Evolutionary conservation across 2,329 filamentous ascomycete species (phyloP).

Genomic region (Penicillium capsulatum): DNA sequence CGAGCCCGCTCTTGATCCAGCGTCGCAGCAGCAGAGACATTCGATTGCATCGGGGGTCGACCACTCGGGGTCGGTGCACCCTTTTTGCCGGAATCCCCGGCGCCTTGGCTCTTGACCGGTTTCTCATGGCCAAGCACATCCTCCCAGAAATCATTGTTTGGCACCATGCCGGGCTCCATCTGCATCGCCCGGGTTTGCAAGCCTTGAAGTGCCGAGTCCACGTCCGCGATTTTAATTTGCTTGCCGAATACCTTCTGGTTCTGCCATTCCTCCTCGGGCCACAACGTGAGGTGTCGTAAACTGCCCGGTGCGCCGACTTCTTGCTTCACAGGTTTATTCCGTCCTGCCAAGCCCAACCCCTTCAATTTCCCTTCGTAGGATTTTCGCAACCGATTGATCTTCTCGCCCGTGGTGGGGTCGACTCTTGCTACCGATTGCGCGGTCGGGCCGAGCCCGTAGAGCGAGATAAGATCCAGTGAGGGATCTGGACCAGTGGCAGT

Average conservation of each 20-base stretch:
- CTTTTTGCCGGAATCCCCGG: conserved; percentile 32
- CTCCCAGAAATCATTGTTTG: conserved; percentile 48
- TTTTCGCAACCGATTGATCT: conserved; percentile 59
- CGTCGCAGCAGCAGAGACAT: conserved; percentile 24
- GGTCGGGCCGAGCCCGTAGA: conserved; percentile 55
- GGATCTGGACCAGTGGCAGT: conserved; percentile 53
- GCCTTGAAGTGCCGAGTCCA: conserved; percentile 40
- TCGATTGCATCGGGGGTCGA: conserved; percentile 26
- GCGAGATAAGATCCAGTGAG: conserved; percentile 55
- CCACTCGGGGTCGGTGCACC: conserved; percentile 20
- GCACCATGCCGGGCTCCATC: conserved; percentile 45
- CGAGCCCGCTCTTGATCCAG: conserved; percentile 37
- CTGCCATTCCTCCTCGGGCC: conserved; percentile 50
- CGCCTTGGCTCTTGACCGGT: conserved; percentile 32
- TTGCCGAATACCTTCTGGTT: conserved; percentile 48
- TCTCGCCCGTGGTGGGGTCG: conserved; percentile 60
- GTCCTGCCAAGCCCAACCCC: conserved; percentile 44
- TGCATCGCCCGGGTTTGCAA: conserved; percentile 45
- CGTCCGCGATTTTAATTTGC: conserved; percentile 42
- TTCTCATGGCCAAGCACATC: conserved; percentile 48
- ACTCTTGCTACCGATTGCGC: conserved; percentile 56
- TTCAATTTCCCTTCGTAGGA: conserved; percentile 52
- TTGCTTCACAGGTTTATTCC: conserved; percentile 47
- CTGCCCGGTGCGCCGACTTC: conserved; percentile 39
- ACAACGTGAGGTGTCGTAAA: conserved; percentile 42